Evolutionary conservation across 1,284 basidiomycete genomes (phyloP), one percentile per base, ranked within the genome.

Genomic region (Vanrija humicola): DNA sequence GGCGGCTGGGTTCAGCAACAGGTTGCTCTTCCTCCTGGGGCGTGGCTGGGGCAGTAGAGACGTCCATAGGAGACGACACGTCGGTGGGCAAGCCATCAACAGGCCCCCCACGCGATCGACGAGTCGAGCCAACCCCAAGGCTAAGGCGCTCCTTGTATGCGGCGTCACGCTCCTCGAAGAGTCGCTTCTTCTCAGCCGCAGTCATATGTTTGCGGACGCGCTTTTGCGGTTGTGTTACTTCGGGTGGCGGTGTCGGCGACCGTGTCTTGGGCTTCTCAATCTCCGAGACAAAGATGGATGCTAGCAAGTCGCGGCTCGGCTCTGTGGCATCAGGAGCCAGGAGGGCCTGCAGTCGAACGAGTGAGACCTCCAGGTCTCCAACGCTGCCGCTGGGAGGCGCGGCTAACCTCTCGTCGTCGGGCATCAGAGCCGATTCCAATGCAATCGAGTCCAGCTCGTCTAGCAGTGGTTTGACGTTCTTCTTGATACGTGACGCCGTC

Each of bases 321-420:
- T 81, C 77, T 6, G 54, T 29, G 18, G 38, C 19, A 19, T 63
- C 50, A 1, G 57, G 52, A 6, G 56, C 47, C 2, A 65, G 26
- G 4, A 75, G 60, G 1, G 64, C 43, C 14, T 63, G 52, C 5
- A 75, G 57, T 0, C 65, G 66, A 2, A 80, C 73, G 1, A 85
- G 61, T 1, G 85, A 79, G 0, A 87, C 84, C 69, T 92, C 90
- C 18, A 92, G 80, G 66, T 90, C 84, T 16, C 86, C 86, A 12
- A 81, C 69, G n/a, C 49, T 29, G 3, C 48, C 51, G 0, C 34
- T 39, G 16, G 52, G 45, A 8, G 52, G 48, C 5, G 43, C 19
- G 1, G 23, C 46, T 21, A 47, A 46, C 2, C 6, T n/a, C 14
- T 38, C 40, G 14, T 48, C 51, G 1, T 46, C 43, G 1, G 43